phyloP scores from a whole-genome alignment of 371 early-diverging fungal species.

The Saksenaea oblongispora region DNA sequence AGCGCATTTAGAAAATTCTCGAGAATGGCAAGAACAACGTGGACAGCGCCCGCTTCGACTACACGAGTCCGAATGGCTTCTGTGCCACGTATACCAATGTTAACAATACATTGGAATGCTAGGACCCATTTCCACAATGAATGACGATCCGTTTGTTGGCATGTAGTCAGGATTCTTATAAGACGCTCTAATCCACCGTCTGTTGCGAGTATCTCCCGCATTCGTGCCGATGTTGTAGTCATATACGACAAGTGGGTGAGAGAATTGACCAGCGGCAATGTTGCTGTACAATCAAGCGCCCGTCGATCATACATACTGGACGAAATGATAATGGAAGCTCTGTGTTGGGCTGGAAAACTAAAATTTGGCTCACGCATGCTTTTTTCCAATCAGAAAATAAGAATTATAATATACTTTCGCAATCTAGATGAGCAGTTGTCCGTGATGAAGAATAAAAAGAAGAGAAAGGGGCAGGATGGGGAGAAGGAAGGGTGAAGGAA shows the following conservation, averaged over 20 bases:
- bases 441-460: slow-evolving; percentile 6
- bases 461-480: slow-evolving; percentile 2
- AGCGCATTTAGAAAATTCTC: slow-evolving; percentile 64
- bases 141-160: slow-evolving; percentile 63
- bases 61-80: slow-evolving; percentile 76
- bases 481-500: slow-evolving; percentile 6
- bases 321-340: slow-evolving; percentile 78
- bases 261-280: slow-evolving; percentile 80
- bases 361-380: slow-evolving; percentile 81
- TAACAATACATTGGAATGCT: slow-evolving; percentile 81
- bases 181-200: slow-evolving; percentile 89
- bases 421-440: not conserved
- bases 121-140: slow-evolving; percentile 79
- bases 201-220: slow-evolving; percentile 75
- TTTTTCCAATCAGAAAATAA: not conserved
- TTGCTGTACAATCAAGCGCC: slow-evolving; percentile 85
- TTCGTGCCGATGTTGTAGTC: slow-evolving; percentile 76
- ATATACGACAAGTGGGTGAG: slow-evolving; percentile 82
- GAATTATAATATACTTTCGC: not conserved
- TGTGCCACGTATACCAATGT: slow-evolving; percentile 82
- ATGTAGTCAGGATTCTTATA: slow-evolving; percentile 65
- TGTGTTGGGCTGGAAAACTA: slow-evolving; percentile 69
- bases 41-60: slow-evolving; percentile 81
- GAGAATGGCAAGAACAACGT: slow-evolving; percentile 74
- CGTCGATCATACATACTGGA: slow-evolving; percentile 82